Base-by-base conservation (phyloP, 495 filamentous ascomycete species). In the Lichenothelia convexa region DNA sequence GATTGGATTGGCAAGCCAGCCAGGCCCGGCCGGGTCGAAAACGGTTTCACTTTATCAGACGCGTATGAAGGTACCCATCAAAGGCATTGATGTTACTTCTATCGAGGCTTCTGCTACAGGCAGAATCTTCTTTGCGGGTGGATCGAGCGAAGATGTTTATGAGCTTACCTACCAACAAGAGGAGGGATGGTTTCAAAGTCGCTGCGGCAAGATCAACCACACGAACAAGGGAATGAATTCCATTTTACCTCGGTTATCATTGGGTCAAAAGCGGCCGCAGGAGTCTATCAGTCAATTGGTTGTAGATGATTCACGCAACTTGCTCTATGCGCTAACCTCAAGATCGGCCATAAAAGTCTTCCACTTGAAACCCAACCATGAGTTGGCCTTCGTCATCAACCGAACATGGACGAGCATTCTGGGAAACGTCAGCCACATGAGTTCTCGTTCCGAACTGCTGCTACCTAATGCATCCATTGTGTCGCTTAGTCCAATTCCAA, bases 91-190 rank as follows among this genome's bases (percentile, higher is more conserved):
- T 36, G 70, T 92, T 31, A 68, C 68, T 40, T 64, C 75, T 34
- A 80, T 95, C 42, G 75, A 73, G 15, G 82, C 80, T 7, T 86
- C 82, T 2, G 60, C 62, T 26, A 75, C 67, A 4, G 89, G 89
- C 7, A 77, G 89, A 30, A 83, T 99, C 32, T 99, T 99, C 58
- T 89, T 93, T 47, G 72, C 70, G 18, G 81, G 84, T n/a, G 67
- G 65, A 16, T 66, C 61, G 8, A 42, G 50, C 13, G 81, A 85
- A 50, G 83, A 94, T 49, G 69, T 99, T 34, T 80, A 87, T 51
- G 89, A 99, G 59, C 63, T 95, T 21, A 79, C 76, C 32, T 99
- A 99, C 58, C 85, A 94, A 55, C 79, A 91, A 53, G 82, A 95
- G 54, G 89, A 95, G 53, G 77, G 75, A 45, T 99, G 91, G 91